Evolutionary conservation across 2,329 filamentous ascomycete species (phyloP).

Genomic region (Diaporthe sp.): DNA sequence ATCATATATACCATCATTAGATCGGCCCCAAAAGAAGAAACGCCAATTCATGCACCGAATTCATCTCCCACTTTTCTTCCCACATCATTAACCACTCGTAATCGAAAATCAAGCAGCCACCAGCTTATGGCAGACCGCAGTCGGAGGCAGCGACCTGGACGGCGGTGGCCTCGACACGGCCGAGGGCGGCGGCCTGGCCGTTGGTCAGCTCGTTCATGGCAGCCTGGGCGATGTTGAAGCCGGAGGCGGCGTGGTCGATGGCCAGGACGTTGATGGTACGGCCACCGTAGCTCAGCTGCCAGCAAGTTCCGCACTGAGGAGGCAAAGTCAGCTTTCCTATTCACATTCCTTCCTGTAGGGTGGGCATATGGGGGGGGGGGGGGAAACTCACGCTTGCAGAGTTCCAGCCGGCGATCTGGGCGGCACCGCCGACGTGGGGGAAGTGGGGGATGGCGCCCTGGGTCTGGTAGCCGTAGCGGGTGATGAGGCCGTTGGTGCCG

Average conservation of each 20-base stretch:
- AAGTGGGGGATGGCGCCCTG: constrained; percentile 66
- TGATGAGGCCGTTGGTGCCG: constrained; percentile 76
- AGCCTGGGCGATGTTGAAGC: constrained; percentile 70
- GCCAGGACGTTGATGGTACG: constrained; percentile 68
- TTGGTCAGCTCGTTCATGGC: constrained; percentile 71
- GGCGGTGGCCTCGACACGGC: constrained; percentile 65
- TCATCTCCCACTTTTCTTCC: not conserved
- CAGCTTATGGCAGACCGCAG: constrained; percentile 53
- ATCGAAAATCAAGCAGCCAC: not conserved
- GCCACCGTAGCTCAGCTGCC: constrained; percentile 65
- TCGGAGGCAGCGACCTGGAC: constrained; percentile 57
- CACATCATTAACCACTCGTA: not conserved
- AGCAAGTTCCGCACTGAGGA: constrained; percentile 71
- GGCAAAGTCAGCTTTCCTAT: not conserved
- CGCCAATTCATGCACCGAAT: constrained; percentile 1
- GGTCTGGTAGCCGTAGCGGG: constrained; percentile 70
- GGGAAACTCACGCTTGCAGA: constrained; percentile 54
- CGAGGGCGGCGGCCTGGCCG: constrained; percentile 63
- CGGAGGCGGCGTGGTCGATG: constrained; percentile 64
- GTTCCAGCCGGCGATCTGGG: constrained; percentile 69
- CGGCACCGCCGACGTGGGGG: constrained; percentile 69
- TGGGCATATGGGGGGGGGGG: not conserved
- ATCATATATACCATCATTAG: constrained; percentile 28
- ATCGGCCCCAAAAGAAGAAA: not conserved
- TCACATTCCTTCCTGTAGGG: no score